phyloP scores from a whole-genome alignment of 345 rosid species.

The Trapa bicornis region DNA sequence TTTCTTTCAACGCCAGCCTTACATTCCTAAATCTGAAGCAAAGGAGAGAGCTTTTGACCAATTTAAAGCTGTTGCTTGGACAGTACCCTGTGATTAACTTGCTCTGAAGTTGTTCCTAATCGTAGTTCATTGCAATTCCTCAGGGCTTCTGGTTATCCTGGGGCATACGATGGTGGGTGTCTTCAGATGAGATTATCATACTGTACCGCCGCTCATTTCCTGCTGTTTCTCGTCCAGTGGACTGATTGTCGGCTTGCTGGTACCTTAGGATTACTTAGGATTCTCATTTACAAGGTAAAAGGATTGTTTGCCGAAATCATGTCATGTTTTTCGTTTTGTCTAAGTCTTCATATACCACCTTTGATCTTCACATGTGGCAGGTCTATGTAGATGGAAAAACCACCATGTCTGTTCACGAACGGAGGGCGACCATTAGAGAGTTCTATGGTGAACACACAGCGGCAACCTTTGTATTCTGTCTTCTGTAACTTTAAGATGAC shows the following conservation, averaged over 20 bases:
- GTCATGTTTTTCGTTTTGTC: not conserved
- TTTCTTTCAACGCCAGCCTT: too few relatives aligned
- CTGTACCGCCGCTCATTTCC: slow-evolving; percentile 76
- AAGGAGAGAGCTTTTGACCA: not conserved
- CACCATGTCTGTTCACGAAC: slow-evolving; percentile 70
- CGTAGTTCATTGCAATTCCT: slow-evolving; percentile 1
- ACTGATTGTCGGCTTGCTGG: slow-evolving; percentile 86
- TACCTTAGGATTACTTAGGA: slow-evolving; percentile 76
- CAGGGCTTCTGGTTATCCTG: slow-evolving; percentile 90
- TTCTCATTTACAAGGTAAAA: slow-evolving; percentile 73
- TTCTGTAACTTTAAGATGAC: not conserved
- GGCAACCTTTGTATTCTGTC: not conserved
- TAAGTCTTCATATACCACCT: not conserved
- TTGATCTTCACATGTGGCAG: slow-evolving; percentile 15
- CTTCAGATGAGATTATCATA: slow-evolving; percentile 93
- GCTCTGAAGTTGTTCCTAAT: not conserved
- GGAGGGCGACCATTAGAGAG: slow-evolving; percentile 74
- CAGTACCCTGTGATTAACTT: not conserved
- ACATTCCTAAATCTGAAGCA: not conserved
- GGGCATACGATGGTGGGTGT: slow-evolving; percentile 74
- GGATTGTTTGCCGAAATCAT: not conserved
- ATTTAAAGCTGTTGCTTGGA: not conserved
- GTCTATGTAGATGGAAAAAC: slow-evolving; percentile 90
- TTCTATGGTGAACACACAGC: slow-evolving; percentile 54
- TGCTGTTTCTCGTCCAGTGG: slow-evolving; percentile 94